Base-by-base conservation (phyloP, 2,329 filamentous ascomycete genomes). In the Stachybotrys chlorohalonatus region DNA sequence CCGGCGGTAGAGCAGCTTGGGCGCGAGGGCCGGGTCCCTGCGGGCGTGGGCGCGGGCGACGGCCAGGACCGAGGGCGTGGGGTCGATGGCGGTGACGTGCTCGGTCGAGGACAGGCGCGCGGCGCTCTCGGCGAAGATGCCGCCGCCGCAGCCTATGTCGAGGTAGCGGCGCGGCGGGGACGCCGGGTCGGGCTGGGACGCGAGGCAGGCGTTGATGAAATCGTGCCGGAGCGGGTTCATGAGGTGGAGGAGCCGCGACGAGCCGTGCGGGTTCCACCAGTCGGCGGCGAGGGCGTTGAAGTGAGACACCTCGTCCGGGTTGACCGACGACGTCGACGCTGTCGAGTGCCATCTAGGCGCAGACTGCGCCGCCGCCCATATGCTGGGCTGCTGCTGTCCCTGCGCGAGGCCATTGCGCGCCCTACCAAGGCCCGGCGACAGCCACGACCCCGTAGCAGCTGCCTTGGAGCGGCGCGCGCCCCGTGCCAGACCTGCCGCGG, bases 191-290 rank as follows among this genome's bases (percentile, higher is more conserved):
- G 73, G 72, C 49, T 80, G 76, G 17, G 82, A 79, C 59, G 63
- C 62, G 50, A 86, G 81, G 67, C 93, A 96, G 58, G 76, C 73
- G 24, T 79, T 79, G 69, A 96, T 94, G 73, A 97, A 97, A 72
- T 91, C 85, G 74, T 97, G 92, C 39, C 94, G 91, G 49, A 96
- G 83, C 1, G 94, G 94, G 74, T 99, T 97, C 93, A 99, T 97
- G 61, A 96, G 86, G 72, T 99, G 94, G 2, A 99, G 84, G 56
- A 96, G 84, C 46, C 93, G 85, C 5, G 91, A 96, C 7, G 93
- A 87, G 52, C 94, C 94, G 67, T 96, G 85, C 1, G 93, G 89
- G 72, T 97, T 92, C 94, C 94, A 99, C 94, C 94, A 99, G 64
- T 87, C 87, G 60, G 89, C 89, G 60, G 94, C 94, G 65, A 99